phyloP scores from a whole-genome alignment of 495 filamentous ascomycete species.

The Lasiosphaeris hirsuta region DNA sequence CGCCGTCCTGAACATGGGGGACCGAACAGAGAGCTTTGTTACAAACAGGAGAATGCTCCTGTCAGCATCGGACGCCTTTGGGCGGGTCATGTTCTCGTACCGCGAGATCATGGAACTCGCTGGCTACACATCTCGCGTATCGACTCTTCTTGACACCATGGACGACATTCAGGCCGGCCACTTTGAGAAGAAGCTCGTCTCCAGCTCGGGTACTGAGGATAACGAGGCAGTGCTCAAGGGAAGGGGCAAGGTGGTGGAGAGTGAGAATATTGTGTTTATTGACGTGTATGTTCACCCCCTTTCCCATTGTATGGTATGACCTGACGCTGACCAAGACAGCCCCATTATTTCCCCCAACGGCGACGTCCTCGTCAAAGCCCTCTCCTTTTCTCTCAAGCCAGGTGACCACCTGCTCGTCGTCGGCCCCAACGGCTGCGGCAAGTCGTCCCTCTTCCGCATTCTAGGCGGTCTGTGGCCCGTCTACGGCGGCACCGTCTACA shows the following conservation, averaged over 20 bases:
- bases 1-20: constrained; percentile 69
- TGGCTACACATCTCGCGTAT: constrained; percentile 90
- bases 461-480: constrained; percentile 98
- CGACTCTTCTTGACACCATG: constrained; percentile 87
- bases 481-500: constrained; percentile 87
- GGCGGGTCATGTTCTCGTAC: constrained; percentile 96
- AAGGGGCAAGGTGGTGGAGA: constrained; percentile 73
- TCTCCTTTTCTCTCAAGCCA: constrained; percentile 81
- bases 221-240: constrained; percentile 76
- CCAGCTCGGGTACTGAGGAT: constrained; percentile 72
- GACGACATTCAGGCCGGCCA: constrained; percentile 83
- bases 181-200: constrained; percentile 94
- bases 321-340: constrained; percentile 15
- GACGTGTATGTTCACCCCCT: constrained; percentile 54
- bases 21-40: constrained; percentile 92
- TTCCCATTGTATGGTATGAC: not conserved
- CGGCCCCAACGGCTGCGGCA: constrained; percentile 95
- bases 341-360: constrained; percentile 98
- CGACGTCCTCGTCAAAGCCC: constrained; percentile 76
- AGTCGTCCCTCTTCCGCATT: constrained; percentile 92
- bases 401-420: constrained; percentile 92
- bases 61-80: constrained; percentile 91
- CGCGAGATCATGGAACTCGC: constrained; percentile 94
- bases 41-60: constrained; percentile 90
- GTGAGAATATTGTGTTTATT: constrained; percentile 78